A percentile compares a stretch with the other conserved stretches of the same genome.
phyloP scores from a whole-genome alignment of 2,329 filamentous ascomycete genomes.

The Cryphonectria naterciae region DNA sequence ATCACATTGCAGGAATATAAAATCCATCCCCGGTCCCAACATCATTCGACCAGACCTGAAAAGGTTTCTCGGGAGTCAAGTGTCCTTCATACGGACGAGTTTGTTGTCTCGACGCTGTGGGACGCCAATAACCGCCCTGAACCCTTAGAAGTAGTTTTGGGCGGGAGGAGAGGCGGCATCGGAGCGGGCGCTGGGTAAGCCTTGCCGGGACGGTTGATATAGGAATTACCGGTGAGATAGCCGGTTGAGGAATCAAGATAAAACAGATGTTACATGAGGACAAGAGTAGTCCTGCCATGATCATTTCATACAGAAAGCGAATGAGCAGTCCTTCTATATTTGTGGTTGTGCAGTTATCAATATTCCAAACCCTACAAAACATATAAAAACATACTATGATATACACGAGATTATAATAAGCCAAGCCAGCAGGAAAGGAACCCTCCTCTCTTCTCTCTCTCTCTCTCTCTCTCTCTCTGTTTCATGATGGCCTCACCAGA shows the following conservation, averaged over 20 bases:
- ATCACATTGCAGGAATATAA: not conserved
- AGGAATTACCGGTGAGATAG: not conserved
- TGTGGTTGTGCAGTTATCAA: too few species aligned
- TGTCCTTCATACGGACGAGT: not conserved
- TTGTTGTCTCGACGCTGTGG: not conserved
- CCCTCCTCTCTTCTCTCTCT: too few species aligned
- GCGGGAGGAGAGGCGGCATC: not conserved
- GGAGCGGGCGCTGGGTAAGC: not conserved
- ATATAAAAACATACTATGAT: not conserved
- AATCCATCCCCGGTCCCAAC: not conserved
- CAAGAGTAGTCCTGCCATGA: not conserved
- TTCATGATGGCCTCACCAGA: slow-evolving; percentile 17
- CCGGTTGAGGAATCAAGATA: not conserved
- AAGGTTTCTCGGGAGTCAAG: not conserved
- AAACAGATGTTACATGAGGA: not conserved
- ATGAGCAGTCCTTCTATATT: not conserved
- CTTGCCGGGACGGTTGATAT: not conserved
- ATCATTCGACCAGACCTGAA: not conserved
- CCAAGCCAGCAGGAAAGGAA: not conserved
- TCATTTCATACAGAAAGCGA: not conserved
- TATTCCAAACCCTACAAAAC: too few species aligned
- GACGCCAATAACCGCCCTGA: not conserved
- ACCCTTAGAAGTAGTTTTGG: not conserved
- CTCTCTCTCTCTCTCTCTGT: too few species aligned
- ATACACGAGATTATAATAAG: not conserved